Evolutionary conservation across 1,139 yeast species (phyloP).

Genomic region (Sugiyamaella novakii): DNA sequence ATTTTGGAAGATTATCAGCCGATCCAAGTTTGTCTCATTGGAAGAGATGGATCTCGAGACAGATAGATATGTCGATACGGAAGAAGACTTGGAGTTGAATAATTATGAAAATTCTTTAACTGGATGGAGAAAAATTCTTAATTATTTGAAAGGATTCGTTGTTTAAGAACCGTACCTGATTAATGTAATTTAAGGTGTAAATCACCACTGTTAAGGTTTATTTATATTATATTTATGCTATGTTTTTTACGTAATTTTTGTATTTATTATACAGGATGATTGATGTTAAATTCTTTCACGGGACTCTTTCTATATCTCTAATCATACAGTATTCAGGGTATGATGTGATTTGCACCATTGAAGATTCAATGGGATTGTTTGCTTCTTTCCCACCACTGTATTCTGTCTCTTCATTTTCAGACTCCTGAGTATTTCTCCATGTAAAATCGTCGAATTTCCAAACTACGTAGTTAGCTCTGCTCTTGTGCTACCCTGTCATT

Average conservation of each 20-base stretch:
- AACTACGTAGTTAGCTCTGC: constrained; percentile 40
- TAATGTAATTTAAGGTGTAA: too few relatives aligned
- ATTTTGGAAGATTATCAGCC: constrained; percentile 51
- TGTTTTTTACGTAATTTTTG: too few relatives aligned
- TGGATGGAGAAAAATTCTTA: constrained; percentile 42
- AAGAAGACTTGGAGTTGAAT: constrained; percentile 51
- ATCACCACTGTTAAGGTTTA: too few relatives aligned
- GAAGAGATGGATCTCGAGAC: constrained; percentile 66
- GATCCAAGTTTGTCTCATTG: constrained; percentile 51
- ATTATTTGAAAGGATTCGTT: constrained; percentile 42
- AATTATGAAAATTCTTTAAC: constrained; percentile 47
- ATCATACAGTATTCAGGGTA: constrained; percentile 19
- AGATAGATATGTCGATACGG: constrained; percentile 56
- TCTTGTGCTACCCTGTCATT: too few relatives aligned
- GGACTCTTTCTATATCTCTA: not conserved
- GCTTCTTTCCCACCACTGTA: constrained; percentile 2
- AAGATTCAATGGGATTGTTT: constrained; percentile 20
- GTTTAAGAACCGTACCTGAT: too few relatives aligned
- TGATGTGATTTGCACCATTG: constrained; percentile 17
- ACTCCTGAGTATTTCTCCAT: constrained; percentile 89
- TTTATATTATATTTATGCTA: too few relatives aligned
- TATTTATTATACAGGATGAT: constrained; percentile 1
- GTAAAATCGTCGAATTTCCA: constrained; percentile 96
- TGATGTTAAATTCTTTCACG: not conserved
- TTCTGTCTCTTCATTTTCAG: constrained; percentile 35